phyloP scores from a whole-genome alignment of 441 rosid species.

The Pelargonium myrrhifolium region DNA sequence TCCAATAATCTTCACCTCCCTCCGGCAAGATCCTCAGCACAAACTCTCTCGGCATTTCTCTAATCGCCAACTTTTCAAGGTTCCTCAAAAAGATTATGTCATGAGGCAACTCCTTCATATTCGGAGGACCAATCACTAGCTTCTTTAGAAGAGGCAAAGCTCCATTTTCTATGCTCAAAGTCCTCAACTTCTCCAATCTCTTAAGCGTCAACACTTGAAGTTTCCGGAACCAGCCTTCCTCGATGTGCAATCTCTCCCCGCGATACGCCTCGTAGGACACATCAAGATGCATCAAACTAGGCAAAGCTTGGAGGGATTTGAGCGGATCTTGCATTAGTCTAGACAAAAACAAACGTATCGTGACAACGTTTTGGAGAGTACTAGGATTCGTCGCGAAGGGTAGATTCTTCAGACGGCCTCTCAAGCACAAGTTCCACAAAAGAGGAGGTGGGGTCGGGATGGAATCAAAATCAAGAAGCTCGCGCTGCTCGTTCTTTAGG shows the following conservation, averaged over 20 bases:
- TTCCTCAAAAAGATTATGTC: neutral
- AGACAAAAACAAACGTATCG: neutral
- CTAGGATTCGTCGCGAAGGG: neutral
- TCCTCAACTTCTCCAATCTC: neutral
- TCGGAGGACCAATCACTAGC: slow-evolving; percentile 2
- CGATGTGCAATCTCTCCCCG: neutral
- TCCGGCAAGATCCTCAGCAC: neutral
- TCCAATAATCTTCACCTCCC: neutral
- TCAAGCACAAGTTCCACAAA: slow-evolving; percentile 9
- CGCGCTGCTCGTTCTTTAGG: neutral
- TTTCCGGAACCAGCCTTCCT: slow-evolving; percentile 7
- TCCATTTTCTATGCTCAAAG: neutral
- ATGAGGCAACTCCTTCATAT: neutral
- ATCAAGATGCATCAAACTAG: neutral
- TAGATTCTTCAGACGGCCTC: slow-evolving; percentile 1
- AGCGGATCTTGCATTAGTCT: neutral
- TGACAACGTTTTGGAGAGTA: slow-evolving; percentile 1
- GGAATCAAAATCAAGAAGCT: slow-evolving; percentile 9
- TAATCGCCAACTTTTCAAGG: slow-evolving; percentile 1
- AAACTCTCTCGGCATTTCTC: neutral
- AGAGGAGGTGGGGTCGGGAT: slow-evolving; percentile 8
- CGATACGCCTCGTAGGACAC: neutral
- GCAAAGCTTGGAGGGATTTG: slow-evolving; percentile 5
- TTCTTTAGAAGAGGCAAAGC: slow-evolving; percentile 1
- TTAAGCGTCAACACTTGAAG: neutral